These are phyloP conservation scores for Thielaviopsis musarum DNA, from an alignment of 2,329 filamentous ascomycete species.

Conservation along the genomic window DNA sequence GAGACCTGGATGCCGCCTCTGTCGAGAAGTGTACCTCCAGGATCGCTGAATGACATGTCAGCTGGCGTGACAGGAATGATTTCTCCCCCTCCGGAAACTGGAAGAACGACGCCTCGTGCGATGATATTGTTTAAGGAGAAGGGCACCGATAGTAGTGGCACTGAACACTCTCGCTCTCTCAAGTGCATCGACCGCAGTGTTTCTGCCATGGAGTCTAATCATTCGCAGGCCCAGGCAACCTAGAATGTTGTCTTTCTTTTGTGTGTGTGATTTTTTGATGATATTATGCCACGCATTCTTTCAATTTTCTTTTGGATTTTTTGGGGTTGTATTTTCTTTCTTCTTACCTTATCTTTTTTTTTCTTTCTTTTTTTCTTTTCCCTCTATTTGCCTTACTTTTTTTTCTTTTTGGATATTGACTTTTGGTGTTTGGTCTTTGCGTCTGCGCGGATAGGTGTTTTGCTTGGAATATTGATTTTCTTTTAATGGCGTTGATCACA, in stretches of 20 bases:
- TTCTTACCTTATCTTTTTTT: background rate
- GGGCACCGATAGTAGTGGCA: background rate
- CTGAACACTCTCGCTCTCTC: background rate
- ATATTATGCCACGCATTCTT: no score
- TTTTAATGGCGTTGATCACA: no score
- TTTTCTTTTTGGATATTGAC: background rate
- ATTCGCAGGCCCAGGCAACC: no score
- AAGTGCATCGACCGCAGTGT: constrained; percentile 7
- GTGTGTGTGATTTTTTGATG: no score
- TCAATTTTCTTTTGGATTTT: no score
- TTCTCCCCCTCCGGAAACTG: background rate
- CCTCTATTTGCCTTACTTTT: no score
- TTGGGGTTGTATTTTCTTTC: no score
- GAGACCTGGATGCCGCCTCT: constrained; percentile 10
- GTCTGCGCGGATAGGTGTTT: background rate
- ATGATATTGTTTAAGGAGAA: constrained; percentile 2
- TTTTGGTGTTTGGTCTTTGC: no score
- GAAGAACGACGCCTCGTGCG: constrained; percentile 1
- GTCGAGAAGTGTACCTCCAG: background rate
- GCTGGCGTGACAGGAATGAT: background rate
- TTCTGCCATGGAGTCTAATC: background rate
- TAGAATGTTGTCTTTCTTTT: no score
- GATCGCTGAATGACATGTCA: background rate
- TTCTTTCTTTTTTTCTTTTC: background rate
- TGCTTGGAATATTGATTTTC: no score